Base-by-base conservation (phyloP, 768 basidiomycete species). In the Lentinula aciculospora region DNA sequence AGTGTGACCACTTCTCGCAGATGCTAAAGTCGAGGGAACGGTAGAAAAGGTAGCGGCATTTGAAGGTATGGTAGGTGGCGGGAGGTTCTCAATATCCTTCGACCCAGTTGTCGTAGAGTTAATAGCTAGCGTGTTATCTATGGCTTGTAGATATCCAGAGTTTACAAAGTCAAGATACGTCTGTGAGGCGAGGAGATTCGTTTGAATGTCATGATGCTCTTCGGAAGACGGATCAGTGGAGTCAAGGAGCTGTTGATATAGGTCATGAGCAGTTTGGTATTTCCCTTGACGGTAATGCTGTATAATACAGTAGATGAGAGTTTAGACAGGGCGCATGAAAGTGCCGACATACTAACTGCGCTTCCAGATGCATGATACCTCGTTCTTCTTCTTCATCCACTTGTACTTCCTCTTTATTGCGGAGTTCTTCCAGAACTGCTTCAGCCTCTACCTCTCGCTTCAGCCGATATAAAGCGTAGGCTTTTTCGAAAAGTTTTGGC, bases 391-490 rank as follows among this genome's bases (percentile, higher is more conserved):
- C 51, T 17, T 25, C 51, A 39, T 47, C 17, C 25, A n/a, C 34
- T 17, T 25, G 19, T n/a, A 74, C 71, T 8, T 71, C 78, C 25
- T 70, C 71, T 31, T 70, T 65, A 56, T 71, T 63, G 67, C 81
- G 83, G 63, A 87, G 71, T 47, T 63, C 67, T 0, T 70, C 69
- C 21, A 94, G 67, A 28, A 85, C 72, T 8, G 70, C 72, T 59
- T 71, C 67, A 15, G 92, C 89, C 55, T 93, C 89, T 1, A 72
- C 68, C 71, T 92, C 88, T 53, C 79, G 79, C 56, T 92, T 88
- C n/a, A 93, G 71, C 29, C 94, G 83, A 69, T 97, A 96, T 54
- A 94, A 71, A 29, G 89, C 82, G 67, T 97, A 97, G 2, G 89
- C 87, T 56, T 79, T 76, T 71, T 94, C 92, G 68, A 93, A 86